Evolutionary conservation across 2,329 filamentous ascomycete species (phyloP), one percentile per base, ranked within the genome.

Genomic region (Xylariaceae sp.): DNA sequence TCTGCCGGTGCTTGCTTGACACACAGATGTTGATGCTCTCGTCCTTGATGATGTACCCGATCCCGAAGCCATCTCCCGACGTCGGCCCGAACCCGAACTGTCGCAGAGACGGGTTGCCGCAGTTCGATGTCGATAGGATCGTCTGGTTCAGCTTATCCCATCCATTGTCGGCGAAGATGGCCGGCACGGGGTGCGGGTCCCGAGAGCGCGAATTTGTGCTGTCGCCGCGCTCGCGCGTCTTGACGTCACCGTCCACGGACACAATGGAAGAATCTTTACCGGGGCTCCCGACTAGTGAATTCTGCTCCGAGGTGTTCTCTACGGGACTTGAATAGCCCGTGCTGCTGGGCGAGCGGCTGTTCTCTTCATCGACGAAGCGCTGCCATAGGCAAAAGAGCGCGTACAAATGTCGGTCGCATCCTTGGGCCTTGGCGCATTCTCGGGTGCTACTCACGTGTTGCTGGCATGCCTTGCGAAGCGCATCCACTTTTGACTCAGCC

Each of bases 41-140:
- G 52, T 94, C 89, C 66, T 98, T 98, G 76, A 98, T 96, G 57
- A 98, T 97, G 69, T 98, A 98, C 2, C 93, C 93, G 42, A 98
- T 96, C 22, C 93, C 93, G 59, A 97, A 97, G 0, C 93, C 93
- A 51, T 96, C 89, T 2, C 83, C 91, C 0, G 87, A 91, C 0
- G 91, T 95, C 2, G 93, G 93, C 0, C 93, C 93, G 61, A 98
- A 98, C 3, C 93, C 93, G 56, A 98, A 98, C 56, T 97, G 91
- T 2, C 93, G 83, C 15, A 98, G 80, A 0, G 85, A 89, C 0
- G 93, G 93, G 65, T 97, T 98, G 44, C 93, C 93, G 65, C 93
- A 98, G 72, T 98, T 98, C n/a, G 90, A 96, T 0, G 93, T 97
- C 6, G 88, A 95, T 30, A 98, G 72, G 50, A 97, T 88, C 8